Evolutionary conservation across 2,329 filamentous ascomycete species (phyloP).

Genomic region (Pseudopithomyces maydicus): DNA sequence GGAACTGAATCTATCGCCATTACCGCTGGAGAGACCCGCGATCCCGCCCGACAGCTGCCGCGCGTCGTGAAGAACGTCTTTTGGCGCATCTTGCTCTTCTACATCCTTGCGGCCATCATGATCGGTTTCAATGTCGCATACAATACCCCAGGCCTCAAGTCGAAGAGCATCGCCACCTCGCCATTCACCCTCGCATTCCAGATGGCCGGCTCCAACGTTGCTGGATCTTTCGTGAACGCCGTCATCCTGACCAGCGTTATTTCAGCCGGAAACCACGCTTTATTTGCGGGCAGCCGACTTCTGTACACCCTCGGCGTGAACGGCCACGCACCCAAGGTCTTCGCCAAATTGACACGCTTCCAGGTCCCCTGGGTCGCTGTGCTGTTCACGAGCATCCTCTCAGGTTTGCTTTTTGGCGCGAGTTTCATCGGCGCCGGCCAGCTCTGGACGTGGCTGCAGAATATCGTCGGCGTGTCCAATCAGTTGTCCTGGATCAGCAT

Average conservation of each 20-base stretch:
- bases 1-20: constrained; percentile 79
- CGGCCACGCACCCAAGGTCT: constrained; percentile 73
- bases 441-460: constrained; percentile 68
- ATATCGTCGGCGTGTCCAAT: constrained; percentile 65
- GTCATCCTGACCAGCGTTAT: constrained; percentile 67
- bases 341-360: constrained; percentile 58
- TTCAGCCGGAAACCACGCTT: constrained; percentile 61
- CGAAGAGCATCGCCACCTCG: constrained; percentile 50
- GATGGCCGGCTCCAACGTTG: constrained; percentile 63
- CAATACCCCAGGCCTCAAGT: constrained; percentile 40
- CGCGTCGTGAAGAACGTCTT: constrained; percentile 92
- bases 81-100: constrained; percentile 53
- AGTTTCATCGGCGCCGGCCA: constrained; percentile 49
- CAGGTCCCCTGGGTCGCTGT: constrained; percentile 50
- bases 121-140: constrained; percentile 51
- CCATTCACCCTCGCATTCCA: constrained; percentile 71
- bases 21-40: constrained; percentile 77
- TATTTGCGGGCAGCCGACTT: constrained; percentile 61
- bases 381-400: constrained; percentile 43
- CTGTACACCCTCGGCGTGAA: constrained; percentile 56
- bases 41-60: constrained; percentile 79
- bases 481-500: constrained; percentile 61
- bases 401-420: constrained; percentile 46
- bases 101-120: constrained; percentile 48
- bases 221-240: constrained; percentile 69